Evolutionary conservation across 352 stramenopile genomes (phyloP).

Genomic region (Phytopythium litorale): DNA sequence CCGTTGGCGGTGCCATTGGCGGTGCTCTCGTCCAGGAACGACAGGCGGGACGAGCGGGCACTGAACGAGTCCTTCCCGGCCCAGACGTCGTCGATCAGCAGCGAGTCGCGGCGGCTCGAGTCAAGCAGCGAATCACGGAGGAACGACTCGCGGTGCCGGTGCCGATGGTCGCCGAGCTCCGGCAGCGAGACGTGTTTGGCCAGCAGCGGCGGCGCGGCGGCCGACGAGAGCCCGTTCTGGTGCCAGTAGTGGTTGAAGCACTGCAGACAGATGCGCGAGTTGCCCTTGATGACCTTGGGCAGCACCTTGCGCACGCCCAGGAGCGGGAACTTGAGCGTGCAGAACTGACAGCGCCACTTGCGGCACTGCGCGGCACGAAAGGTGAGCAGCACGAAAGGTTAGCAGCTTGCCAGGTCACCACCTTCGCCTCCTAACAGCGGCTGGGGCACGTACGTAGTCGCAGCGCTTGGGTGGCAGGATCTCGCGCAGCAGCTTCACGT

Average conservation of each 20-base stretch:
- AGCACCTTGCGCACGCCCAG: conserved; percentile 33
- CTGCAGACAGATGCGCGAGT: conserved; percentile 49
- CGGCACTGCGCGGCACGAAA: conserved; percentile 23
- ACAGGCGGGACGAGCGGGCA: conserved; percentile 9
- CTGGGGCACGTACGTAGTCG: conserved; percentile 44
- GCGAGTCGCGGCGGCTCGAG: conserved; percentile 19
- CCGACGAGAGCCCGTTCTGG: conserved; percentile 19
- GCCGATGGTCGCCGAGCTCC: conserved; percentile 6
- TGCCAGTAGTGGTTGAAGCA: conserved; percentile 46
- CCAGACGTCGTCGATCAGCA: conserved; percentile 32
- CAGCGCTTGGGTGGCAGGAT: conserved; percentile 51
- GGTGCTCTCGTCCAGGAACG: conserved; percentile 19
- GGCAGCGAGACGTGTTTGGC: conserved; percentile 11
- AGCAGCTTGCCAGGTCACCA: no score
- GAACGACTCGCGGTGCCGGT: conserved; percentile 15
- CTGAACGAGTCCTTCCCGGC: conserved; percentile 18
- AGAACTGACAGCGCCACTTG: conserved; percentile 57
- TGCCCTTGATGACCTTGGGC: conserved; percentile 46
- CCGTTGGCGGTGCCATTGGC: background rate
- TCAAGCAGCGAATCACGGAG: conserved; percentile 19
- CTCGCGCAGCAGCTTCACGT: conserved; percentile 43
- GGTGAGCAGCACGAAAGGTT: background rate
- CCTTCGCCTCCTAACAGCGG: no score
- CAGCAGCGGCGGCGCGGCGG: background rate
- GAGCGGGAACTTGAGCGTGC: conserved; percentile 54